Conservation (phyloP, 2,329 filamentous ascomycete species). For the Ramularia collo-cygni region DNA sequence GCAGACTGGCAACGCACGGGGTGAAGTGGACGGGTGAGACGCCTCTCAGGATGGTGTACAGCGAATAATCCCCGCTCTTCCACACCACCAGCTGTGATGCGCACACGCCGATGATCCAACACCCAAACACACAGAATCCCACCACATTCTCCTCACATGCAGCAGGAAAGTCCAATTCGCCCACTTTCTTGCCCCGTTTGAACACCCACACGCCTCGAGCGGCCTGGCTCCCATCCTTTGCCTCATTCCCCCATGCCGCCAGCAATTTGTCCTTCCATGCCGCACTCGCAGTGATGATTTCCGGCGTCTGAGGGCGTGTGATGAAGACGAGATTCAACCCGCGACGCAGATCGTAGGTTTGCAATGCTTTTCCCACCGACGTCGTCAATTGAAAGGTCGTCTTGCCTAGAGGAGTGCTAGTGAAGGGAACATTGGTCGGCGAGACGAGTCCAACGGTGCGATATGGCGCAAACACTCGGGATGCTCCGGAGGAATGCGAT, state of each 20-base stretch:
- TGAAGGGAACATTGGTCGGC: slow-evolving; percentile 83
- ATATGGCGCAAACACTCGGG: slow-evolving; percentile 88
- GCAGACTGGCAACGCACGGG: slow-evolving; percentile 76
- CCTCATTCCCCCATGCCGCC: slow-evolving; percentile 85
- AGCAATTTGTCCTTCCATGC: slow-evolving; percentile 84
- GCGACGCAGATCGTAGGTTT: slow-evolving; percentile 89
- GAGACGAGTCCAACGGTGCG: slow-evolving; percentile 92
- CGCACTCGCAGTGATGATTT: slow-evolving; percentile 74
- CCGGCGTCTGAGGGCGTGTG: slow-evolving; percentile 81
- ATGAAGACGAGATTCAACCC: slow-evolving; percentile 91
- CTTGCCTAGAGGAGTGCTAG: slow-evolving; percentile 80
- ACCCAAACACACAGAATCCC: slow-evolving; percentile 75
- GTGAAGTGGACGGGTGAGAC: slow-evolving; percentile 59
- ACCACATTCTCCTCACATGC: slow-evolving; percentile 64
- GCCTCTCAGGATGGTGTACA: slow-evolving; percentile 74
- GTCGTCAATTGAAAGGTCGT: slow-evolving; percentile 97
- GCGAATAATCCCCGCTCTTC: slow-evolving; percentile 74
- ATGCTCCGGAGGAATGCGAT: slow-evolving; percentile 35
- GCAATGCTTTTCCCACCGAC: slow-evolving; percentile 79
- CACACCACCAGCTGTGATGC: slow-evolving; percentile 76
- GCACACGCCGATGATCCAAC: slow-evolving; percentile 81
- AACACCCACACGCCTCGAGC: slow-evolving; percentile 78
- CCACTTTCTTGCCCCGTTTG: slow-evolving; percentile 80
- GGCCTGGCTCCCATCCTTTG: slow-evolving; percentile 41
- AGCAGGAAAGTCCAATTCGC: slow-evolving; percentile 61